Percentiles rank a stretch among this genome's conserved stretches.
Evolutionary conservation across 2,329 filamentous ascomycete genomes (phyloP).

Genomic region (Cladosporium velox): DNA sequence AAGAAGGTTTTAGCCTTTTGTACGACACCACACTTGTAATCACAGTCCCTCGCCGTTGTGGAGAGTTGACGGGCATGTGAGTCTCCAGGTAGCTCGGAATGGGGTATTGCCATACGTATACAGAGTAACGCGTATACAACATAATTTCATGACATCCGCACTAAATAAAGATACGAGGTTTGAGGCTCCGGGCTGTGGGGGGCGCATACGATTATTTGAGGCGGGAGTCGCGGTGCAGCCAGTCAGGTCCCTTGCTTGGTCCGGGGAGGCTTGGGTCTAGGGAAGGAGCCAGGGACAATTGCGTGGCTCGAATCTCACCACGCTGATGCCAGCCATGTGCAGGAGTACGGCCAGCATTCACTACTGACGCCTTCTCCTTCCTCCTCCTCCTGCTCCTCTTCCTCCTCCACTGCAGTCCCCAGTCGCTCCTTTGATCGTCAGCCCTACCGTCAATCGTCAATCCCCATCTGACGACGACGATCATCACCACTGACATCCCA

Average conservation of each 20-base stretch:
- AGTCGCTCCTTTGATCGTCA: constrained; percentile 15
- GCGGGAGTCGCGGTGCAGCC: neutral
- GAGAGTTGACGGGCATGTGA: neutral
- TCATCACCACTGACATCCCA: neutral
- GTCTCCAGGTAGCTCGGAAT: neutral
- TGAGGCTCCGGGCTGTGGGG: neutral
- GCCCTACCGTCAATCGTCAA: neutral
- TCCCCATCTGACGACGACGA: neutral
- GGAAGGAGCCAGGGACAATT: neutral
- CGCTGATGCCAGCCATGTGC: neutral
- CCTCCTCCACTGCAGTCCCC: neutral
- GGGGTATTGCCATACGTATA: neutral
- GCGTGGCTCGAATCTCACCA: neutral
- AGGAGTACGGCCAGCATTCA: neutral
- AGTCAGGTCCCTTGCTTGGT: neutral
- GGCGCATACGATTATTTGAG: neutral
- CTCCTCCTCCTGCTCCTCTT: neutral
- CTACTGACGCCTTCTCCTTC: neutral
- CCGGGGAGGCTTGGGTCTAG: neutral
- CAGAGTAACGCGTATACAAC: neutral
- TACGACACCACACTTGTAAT: too few relatives aligned
- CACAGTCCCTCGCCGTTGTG: neutral
- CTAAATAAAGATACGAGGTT: neutral
- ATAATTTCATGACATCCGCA: neutral
- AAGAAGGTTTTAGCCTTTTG: neutral